A percentile compares a stretch with the other conserved stretches of the same genome.
Evolutionary conservation across 257 asterid species (phyloP).

Genomic region (Nicotiana undulata): DNA sequence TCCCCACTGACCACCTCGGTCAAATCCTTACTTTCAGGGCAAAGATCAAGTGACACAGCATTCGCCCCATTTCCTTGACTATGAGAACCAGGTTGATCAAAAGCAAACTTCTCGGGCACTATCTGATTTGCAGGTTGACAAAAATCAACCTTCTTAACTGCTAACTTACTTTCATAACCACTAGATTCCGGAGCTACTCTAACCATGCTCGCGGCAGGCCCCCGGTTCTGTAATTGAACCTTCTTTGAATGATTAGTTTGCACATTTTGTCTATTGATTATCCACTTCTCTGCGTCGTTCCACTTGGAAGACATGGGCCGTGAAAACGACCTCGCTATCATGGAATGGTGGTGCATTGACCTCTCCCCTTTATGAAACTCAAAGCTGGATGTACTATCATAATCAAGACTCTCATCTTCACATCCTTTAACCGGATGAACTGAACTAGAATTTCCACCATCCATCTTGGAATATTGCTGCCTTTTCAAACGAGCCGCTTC

Average conservation of each 20-base stretch:
- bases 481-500: constrained; percentile 29
- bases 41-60: constrained; percentile 28
- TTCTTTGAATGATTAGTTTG: constrained; percentile 51
- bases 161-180: constrained; percentile 37
- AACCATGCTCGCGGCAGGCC: constrained; percentile 25
- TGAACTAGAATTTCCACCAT: constrained; percentile 51
- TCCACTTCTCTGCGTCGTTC: constrained; percentile 99
- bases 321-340: constrained; percentile 42
- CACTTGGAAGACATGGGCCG: constrained; percentile 90
- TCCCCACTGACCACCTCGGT: constrained; percentile 36
- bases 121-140: constrained; percentile 41
- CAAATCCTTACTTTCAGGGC: constrained; percentile 59
- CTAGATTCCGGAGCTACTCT: constrained; percentile 59
- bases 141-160: constrained; percentile 70
- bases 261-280: constrained; percentile 60
- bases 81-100: constrained; percentile 30
- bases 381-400: constrained; percentile 94
- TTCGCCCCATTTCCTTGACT: constrained; percentile 24
- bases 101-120: constrained; percentile 36
- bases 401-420: constrained; percentile 91
- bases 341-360: constrained; percentile 43
- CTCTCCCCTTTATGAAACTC: constrained; percentile 95
- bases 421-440: constrained; percentile 46
- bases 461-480: constrained; percentile 43
- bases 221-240: constrained; percentile 36